A percentile compares a stretch with the other conserved stretches of the same genome.
Evolutionary conservation across 371 early-diverging fungal species (phyloP).

Genomic region (Chytridium lagenaria): DNA sequence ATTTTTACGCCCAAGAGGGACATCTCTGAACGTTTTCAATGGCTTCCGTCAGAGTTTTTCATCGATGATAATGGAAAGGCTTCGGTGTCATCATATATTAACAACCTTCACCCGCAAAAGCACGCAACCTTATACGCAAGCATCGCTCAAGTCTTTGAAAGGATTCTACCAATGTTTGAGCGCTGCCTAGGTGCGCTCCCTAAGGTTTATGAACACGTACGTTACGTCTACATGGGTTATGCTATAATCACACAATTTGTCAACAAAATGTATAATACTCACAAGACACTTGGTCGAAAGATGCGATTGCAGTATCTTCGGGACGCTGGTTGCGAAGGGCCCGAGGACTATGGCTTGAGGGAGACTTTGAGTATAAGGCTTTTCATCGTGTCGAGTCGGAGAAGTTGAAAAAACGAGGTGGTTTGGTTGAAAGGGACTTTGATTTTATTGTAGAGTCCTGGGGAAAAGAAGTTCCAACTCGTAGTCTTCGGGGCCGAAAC

Average conservation of each 20-base stretch:
- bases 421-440: neutral
- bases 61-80: conserved; percentile 27
- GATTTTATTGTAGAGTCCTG: neutral
- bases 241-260: no score
- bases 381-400: no score
- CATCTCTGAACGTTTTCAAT: conserved; percentile 35
- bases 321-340: no score
- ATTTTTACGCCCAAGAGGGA: conserved; percentile 3
- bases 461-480: neutral
- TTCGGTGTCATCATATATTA: conserved; percentile 39
- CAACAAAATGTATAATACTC: no score
- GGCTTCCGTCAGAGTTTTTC: conserved; percentile 43
- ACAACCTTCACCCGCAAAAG: conserved; percentile 40
- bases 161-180: conserved; percentile 46
- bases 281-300: neutral
- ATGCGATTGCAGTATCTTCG: neutral
- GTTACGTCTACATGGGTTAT: no score
- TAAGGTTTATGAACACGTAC: neutral
- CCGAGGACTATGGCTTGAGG: no score
- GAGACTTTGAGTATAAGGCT: no score
- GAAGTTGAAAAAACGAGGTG: neutral
- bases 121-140: conserved; percentile 23
- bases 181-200: neutral
- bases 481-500: neutral
- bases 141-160: conserved; percentile 23